Evolutionary conservation across 176 grass and related monocot species (phyloP), one percentile per base, ranked within the genome.

Genomic region (Lolium perenne): DNA sequence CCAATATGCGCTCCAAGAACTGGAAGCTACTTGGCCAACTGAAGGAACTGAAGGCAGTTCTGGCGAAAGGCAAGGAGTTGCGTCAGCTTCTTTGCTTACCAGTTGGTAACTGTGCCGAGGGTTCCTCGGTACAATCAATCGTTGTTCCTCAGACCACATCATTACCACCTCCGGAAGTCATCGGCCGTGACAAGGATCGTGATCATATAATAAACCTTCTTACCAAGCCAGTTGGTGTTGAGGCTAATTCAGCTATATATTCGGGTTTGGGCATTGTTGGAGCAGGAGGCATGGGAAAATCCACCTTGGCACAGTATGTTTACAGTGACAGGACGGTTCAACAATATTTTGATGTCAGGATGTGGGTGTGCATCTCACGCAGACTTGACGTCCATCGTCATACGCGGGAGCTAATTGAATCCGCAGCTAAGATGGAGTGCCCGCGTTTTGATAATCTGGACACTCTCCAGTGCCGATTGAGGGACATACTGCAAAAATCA

Each of bases 281-380:
- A 43, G 16, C 1, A 7, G 67, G 67, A 70, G 67, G 67, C 7
- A 41, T 41, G 16, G 67, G 67, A 43, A 70, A 70, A 5, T 10
- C 67, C 17, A 70, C 67, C 16, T 70, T 70, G 17, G 67, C 67
- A 0, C 67, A 41, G 1, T 18, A 70, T 70, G 67, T 70, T 41
- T 70, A 70, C 67, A 70, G 43, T 20, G 67, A 70, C 35, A 20
- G 20, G 3, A n/a, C 0, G 17, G 7, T 41, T 0, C 0, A 40
- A 10, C 8, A n/a, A n/a, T 5, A 43, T 70, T 70, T 70, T 70
- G 17, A 70, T 10, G 32, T 10, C 8, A 4, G 8, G 3, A 43
- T 43, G 16, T 70, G 67, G 67, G 67, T 70, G 3, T n/a, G 67
- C 67, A 70, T 70, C 38, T 70, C 67, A 41, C 67, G 38, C 16